Evolutionary conservation across 768 basidiomycete genomes (phyloP).

Genomic region (Amanita polypyramis): DNA sequence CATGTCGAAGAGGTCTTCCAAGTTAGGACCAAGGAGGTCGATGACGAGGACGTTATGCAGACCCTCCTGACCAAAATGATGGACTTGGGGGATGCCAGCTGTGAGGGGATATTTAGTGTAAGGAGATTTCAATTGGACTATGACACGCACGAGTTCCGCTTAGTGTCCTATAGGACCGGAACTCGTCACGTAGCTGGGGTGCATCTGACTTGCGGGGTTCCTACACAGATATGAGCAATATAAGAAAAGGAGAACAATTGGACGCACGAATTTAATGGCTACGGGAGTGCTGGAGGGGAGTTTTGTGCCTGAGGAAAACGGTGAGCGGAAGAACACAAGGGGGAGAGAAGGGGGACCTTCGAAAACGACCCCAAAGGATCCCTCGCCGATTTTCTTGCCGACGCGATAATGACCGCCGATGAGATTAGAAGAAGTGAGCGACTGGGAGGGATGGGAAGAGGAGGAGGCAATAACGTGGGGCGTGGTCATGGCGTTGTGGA

Average conservation of each 20-base stretch:
- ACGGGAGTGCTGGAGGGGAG: conserved; percentile 79
- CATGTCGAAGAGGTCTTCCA: conserved; percentile 99
- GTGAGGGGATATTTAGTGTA: conserved; percentile 11
- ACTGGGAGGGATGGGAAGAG: conserved; percentile 51
- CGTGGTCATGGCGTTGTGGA: conserved; percentile 47
- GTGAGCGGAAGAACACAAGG: conserved; percentile 4
- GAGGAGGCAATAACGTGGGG: conserved; percentile 79
- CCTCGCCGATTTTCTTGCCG: conserved; percentile 98
- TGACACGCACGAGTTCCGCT: conserved; percentile 69
- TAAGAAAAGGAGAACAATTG: conserved; percentile 6
- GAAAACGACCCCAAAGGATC: conserved; percentile 97
- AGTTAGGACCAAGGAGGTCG: conserved; percentile 92
- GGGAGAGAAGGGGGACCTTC: conserved; percentile 50
- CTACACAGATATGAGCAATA: conserved; percentile 26
- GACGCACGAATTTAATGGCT: conserved; percentile 92
- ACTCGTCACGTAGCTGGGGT: conserved; percentile 94
- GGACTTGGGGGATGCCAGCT: conserved; percentile 97
- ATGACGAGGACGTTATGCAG: conserved; percentile 93
- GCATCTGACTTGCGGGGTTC: conserved; percentile 97
- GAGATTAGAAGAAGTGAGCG: conserved; percentile 56
- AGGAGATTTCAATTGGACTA: neutral
- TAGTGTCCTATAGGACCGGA: conserved; percentile 92
- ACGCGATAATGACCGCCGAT: conserved; percentile 79
- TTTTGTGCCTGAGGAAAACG: conserved; percentile 55
- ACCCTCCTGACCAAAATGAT: conserved; percentile 98